Evolutionary conservation across 2,329 filamentous ascomycete species (phyloP).

Genomic region (Corynespora cassiicola): DNA sequence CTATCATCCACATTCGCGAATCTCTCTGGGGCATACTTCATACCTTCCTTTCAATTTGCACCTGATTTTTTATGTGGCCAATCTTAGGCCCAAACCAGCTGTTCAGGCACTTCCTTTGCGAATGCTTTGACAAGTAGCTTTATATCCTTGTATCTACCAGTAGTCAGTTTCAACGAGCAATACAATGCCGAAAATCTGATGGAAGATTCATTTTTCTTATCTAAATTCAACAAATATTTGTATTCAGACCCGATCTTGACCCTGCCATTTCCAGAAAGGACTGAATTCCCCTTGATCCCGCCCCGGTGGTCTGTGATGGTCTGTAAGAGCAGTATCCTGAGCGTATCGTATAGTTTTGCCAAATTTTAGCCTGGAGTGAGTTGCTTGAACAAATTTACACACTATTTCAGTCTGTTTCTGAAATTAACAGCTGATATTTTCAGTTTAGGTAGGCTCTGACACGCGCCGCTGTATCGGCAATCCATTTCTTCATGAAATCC

Average conservation of each 20-base stretch:
- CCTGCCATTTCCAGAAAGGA: conserved; percentile 24
- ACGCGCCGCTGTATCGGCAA: neutral
- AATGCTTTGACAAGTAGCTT: conserved; percentile 56
- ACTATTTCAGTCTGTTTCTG: conserved; percentile 3
- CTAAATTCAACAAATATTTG: conserved; percentile 53
- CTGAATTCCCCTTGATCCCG: conserved; percentile 52
- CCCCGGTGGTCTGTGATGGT: conserved; percentile 36
- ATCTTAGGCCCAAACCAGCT: conserved; percentile 65
- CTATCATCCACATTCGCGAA: conserved; percentile 4
- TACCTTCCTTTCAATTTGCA: conserved; percentile 39
- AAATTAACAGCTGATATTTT: conserved; percentile 8
- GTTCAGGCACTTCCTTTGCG: conserved; percentile 54
- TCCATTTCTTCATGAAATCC: conserved; percentile 5
- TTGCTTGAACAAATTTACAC: neutral
- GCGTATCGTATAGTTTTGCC: conserved; percentile 5
- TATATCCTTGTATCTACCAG: conserved; percentile 36
- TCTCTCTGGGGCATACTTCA: conserved; percentile 4
- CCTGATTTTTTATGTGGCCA: conserved; percentile 70
- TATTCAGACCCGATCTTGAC: conserved; percentile 57
- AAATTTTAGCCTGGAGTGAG: neutral
- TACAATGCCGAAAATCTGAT: conserved; percentile 67
- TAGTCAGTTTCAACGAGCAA: conserved; percentile 50
- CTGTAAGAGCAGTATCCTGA: conserved; percentile 1
- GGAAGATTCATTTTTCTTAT: conserved; percentile 57
- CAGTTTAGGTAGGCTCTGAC: conserved; percentile 1